Percentiles rank a stretch among this genome's conserved stretches.
Conservation (phyloP, 495 filamentous ascomycete genomes). For the Daldinia loculata region DNA sequence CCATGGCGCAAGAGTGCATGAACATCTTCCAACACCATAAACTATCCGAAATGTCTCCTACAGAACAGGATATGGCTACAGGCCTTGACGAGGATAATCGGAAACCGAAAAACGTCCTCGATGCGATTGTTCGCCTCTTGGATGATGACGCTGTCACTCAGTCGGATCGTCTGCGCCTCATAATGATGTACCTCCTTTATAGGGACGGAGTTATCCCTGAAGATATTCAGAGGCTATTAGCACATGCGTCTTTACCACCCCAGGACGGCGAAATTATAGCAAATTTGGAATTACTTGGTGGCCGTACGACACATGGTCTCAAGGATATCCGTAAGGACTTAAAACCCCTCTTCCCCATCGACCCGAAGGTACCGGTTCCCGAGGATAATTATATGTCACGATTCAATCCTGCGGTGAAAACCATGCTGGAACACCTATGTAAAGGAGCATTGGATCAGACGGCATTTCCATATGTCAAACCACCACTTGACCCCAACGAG, state of each 20-base stretch:
- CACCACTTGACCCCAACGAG: constrained; percentile 67
- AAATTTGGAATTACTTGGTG: constrained; percentile 86
- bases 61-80: constrained; percentile 87
- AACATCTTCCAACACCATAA: constrained; percentile 85
- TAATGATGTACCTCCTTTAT: constrained; percentile 86
- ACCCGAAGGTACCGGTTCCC: constrained; percentile 60
- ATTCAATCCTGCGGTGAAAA: constrained; percentile 75
- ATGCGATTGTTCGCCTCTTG: constrained; percentile 83
- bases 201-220: constrained; percentile 87
- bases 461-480: constrained; percentile 83
- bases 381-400: constrained; percentile 72
- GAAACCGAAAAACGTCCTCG: constrained; percentile 86
- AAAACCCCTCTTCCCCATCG: constrained; percentile 73
- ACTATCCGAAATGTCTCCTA: constrained; percentile 82
- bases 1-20: constrained; percentile 99
- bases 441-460: constrained; percentile 71
- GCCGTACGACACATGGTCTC: constrained; percentile 72
- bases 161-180: constrained; percentile 81
- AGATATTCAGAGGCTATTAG: constrained; percentile 84
- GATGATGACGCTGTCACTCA: constrained; percentile 77
- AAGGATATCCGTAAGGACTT: constrained; percentile 75
- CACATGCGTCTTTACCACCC: constrained; percentile 79
- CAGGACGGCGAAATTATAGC: constrained; percentile 75
- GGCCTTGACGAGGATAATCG: constrained; percentile 92
- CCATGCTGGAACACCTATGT: constrained; percentile 80